Evolutionary conservation across 495 filamentous ascomycete genomes (phyloP), one percentile per base, ranked within the genome.

Genomic region (Daldinia vernicosa): DNA sequence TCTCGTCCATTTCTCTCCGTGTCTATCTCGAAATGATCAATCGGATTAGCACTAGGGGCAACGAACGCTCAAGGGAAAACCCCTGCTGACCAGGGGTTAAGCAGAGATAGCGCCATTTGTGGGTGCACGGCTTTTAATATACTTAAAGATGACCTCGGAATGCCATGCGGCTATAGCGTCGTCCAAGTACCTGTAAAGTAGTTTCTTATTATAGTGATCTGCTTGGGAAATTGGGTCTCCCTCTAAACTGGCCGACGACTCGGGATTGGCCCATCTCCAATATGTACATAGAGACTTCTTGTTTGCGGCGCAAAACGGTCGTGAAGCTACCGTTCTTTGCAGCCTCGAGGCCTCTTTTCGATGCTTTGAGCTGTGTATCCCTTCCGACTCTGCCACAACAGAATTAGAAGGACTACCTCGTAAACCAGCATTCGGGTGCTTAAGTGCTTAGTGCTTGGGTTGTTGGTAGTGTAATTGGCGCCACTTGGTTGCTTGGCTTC

Each of bases 201-300:
- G 28, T 27, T 28, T 24, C 33, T 24, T 59, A 58, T 69, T 73
- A 73, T 73, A 54, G 52, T 33, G 70, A 73, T 73, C 70, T 62
- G 52, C 70, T 63, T 19, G 57, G 56, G 66, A 73, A 63, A 73
- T 73, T 73, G 70, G 65, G 63, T 17, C 60, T 55, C 58, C 39
- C 32, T 62, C 57, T 35, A 30, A 52, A 47, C 17, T 51, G 57
- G 53, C 12, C 30, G 37, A 32, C 66, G 65, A n/a, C n/a, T n/a
- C n/a, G n/a, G n/a, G n/a, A 69, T 69, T 73, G 70, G 70, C 22
- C 57, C 4, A 19, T 35, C 53, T 60, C 22, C 7, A 35, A 1
- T 35, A 35, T 6, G 3, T 27, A 37, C 28, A 57, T 40, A 30
- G 52, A 60, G 17, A 47, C 56, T 50, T 61, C n/a, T 22, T 65